Percentiles rank a stretch among this genome's conserved stretches.
Conservation (phyloP, 257 asterid species). For the Handroanthus guayacan region DNA sequence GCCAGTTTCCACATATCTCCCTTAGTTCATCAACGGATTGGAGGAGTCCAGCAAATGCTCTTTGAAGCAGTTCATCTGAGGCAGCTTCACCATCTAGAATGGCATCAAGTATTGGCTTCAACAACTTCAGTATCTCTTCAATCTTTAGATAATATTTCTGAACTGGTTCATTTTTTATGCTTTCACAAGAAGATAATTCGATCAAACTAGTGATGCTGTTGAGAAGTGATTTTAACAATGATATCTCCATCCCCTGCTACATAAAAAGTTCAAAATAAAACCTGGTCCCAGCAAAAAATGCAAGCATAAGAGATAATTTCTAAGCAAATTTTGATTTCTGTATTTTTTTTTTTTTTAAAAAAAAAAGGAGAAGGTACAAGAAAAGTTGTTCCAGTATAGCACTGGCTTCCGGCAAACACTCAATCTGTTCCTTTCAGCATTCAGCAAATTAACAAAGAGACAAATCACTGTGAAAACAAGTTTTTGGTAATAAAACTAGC, state of each 20-base stretch:
- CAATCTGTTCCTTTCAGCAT: not conserved
- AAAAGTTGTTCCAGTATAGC: not conserved
- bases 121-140: constrained; percentile 68
- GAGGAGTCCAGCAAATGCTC: constrained; percentile 55
- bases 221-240: constrained; percentile 68
- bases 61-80: constrained; percentile 65
- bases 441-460: constrained; percentile 17
- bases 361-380: not conserved
- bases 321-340: not conserved
- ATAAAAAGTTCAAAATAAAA: constrained; percentile 37
- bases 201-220: constrained; percentile 60
- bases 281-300: constrained; percentile 25
- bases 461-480: not conserved
- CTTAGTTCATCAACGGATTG: constrained; percentile 68
- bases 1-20: constrained; percentile 69
- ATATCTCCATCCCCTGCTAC: constrained; percentile 80
- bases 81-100: constrained; percentile 54
- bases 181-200: constrained; percentile 59
- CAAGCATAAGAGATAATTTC: constrained; percentile 10
- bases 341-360: no score
- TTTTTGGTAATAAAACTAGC: not conserved
- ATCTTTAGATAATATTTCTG: constrained; percentile 60
- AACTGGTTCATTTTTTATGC: constrained; percentile 63
- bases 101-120: constrained; percentile 68
- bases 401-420: not conserved